Conservation (phyloP, 345 rosid species). For the Eucalyptus paniculata region DNA sequence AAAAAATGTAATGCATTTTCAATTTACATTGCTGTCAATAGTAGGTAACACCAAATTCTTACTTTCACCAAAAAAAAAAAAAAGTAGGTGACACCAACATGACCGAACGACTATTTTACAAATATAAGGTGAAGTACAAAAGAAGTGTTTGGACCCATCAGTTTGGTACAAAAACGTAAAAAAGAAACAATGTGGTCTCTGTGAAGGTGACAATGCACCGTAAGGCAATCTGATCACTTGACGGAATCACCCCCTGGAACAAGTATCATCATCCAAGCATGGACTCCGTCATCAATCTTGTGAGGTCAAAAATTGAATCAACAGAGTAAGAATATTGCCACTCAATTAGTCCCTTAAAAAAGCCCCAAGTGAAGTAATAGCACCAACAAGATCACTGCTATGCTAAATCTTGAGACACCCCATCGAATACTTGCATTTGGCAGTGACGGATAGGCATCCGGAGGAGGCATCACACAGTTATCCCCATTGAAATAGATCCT, state of each 20-base stretch:
- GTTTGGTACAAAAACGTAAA: neutral
- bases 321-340: neutral
- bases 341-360: neutral
- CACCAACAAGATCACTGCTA: constrained; percentile 12
- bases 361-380: constrained; percentile 10
- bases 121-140: neutral
- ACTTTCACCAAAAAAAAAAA: no score
- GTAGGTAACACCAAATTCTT: neutral
- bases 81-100: neutral
- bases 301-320: neutral
- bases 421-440: constrained; percentile 41
- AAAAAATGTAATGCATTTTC: neutral
- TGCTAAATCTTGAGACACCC: constrained; percentile 1
- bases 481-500: constrained; percentile 89
- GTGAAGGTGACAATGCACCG: neutral
- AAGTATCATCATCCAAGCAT: neutral
- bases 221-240: neutral
- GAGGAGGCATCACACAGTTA: constrained; percentile 84
- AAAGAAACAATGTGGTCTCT: neutral
- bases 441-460: constrained; percentile 72
- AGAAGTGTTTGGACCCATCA: neutral
- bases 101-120: neutral
- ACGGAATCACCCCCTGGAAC: neutral
- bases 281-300: neutral
- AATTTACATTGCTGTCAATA: neutral